Base-by-base conservation (phyloP, 371 early-diverging fungal species). In the Rhizopus sp. region DNA sequence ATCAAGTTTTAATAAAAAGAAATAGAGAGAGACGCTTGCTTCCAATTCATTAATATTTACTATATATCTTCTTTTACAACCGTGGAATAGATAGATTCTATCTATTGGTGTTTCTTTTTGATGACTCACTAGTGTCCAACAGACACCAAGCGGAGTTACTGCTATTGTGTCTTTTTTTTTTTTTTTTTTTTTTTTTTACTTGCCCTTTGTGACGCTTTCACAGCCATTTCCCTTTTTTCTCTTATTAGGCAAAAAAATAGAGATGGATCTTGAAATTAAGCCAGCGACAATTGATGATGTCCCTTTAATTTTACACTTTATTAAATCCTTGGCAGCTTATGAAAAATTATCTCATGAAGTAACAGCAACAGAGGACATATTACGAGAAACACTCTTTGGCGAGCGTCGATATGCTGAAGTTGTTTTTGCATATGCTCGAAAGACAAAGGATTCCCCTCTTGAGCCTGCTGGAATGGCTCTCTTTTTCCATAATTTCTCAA, bases 401-500 rank as follows among this genome's bases (percentile, higher is more conserved):
- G 70, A 67, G 17, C 77, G 72, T 8, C 87, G 76, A 10, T 85
- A 80, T 63, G 89, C 90, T 16, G 82, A 91, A 56, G 89, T 87
- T 13, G 64, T 90, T 7, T 68, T 88, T 53, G 88, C 88, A 0
- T 81, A 77, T 49, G 71, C 72, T 35, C 59, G 67, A 53, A 78
- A 77, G 5, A 60, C 59, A 10, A 60, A 59, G 1, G 72, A 62
- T 4, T 65, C 60, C 6, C 55, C 57, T 6, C 38, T 60, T 7
- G 66, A 72, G 35, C 83, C 87, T 17, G 90, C 84, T 10, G 94
- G 91, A 1, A 78, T 94, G 60, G 91, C 92, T 7, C 75, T 94
- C 41, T 94, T 82, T 64, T 93, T 92, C 64, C 82, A 83, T 73
- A 94, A 92, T 76, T 94, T 88, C 55, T 87, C 88, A 29, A 88